Evolutionary conservation across 2,329 filamentous ascomycete species (phyloP).

Genomic region (Alternaria consortialis): DNA sequence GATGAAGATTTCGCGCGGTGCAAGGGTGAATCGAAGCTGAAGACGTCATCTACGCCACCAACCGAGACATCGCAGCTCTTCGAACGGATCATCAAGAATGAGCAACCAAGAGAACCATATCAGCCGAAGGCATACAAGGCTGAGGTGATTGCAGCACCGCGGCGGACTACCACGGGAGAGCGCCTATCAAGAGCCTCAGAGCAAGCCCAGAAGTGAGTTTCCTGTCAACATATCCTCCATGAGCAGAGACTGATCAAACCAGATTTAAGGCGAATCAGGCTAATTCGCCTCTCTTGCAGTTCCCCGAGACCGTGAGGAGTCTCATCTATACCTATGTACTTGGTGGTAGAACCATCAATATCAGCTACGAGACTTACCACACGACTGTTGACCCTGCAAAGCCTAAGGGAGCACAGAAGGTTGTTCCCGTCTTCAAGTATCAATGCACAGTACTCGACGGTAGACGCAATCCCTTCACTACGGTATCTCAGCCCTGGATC

Average conservation of each 20-base stretch:
- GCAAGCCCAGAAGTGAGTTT: slow-evolving; percentile 27
- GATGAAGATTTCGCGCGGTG: slow-evolving; percentile 1
- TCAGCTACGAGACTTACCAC: slow-evolving; percentile 35
- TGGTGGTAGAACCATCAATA: slow-evolving; percentile 39
- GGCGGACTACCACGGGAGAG: slow-evolving; percentile 17
- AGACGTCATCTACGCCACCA: slow-evolving; percentile 7
- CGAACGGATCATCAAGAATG: slow-evolving; percentile 17
- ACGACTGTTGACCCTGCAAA: neutral
- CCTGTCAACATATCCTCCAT: neutral
- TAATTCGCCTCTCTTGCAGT: slow-evolving; percentile 34
- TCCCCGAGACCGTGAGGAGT: slow-evolving; percentile 34
- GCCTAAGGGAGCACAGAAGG: neutral
- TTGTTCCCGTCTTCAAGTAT: slow-evolving; percentile 35
- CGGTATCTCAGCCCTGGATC: slow-evolving; percentile 7
- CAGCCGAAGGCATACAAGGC: slow-evolving; percentile 24
- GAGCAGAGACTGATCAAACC: neutral
- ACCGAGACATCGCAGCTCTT: slow-evolving; percentile 16
- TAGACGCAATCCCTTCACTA: slow-evolving; percentile 22
- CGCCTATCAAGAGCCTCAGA: slow-evolving; percentile 20
- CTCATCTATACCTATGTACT: slow-evolving; percentile 33
- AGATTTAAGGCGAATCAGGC: slow-evolving; percentile 39
- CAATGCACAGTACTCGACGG: slow-evolving; percentile 26
- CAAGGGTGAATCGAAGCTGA: neutral
- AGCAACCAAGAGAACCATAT: slow-evolving; percentile 20
- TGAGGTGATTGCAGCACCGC: slow-evolving; percentile 14